These are phyloP conservation scores for Candida fluviatilis DNA, from an alignment of 805 yeast genomes.

Conservation along the genomic window DNA sequence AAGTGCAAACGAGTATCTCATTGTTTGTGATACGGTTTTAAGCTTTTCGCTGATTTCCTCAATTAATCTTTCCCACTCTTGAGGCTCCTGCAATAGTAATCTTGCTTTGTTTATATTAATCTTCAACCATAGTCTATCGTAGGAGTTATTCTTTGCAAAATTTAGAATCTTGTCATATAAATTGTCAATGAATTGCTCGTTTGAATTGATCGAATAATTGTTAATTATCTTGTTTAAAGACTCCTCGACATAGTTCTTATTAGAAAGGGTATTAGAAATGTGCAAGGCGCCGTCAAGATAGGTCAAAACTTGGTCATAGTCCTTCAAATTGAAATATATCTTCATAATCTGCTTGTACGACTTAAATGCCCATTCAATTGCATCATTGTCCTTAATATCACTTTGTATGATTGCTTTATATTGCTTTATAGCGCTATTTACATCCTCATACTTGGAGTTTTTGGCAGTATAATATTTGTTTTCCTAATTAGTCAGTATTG, in stretches of 20 bases:
- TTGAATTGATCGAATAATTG: constrained; percentile 26
- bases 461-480: constrained; percentile 35
- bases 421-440: constrained; percentile 18
- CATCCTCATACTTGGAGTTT: constrained; percentile 32
- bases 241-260: constrained; percentile 37
- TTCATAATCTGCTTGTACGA: constrained; percentile 40
- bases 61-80: constrained; percentile 29
- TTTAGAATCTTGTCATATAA: constrained; percentile 29
- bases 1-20: constrained; percentile 44
- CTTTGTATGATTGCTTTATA: constrained; percentile 14
- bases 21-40: constrained; percentile 38
- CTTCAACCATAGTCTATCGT: constrained; percentile 45
- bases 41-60: constrained; percentile 34
- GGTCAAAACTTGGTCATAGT: constrained; percentile 19
- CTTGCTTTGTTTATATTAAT: constrained; percentile 44
- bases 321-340: constrained; percentile 20
- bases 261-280: constrained; percentile 15
- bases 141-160: constrained; percentile 15
- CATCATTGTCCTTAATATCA: constrained; percentile 11
- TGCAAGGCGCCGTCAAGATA: constrained; percentile 19
- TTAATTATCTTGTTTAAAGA: constrained; percentile 33
- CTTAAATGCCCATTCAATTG: constrained; percentile 32
- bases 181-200: constrained; percentile 23
- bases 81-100: constrained; percentile 23
- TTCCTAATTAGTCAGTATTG: constrained; percentile 18